phyloP scores from a whole-genome alignment of 257 asterid genomes.

The Solanum pennellii region DNA sequence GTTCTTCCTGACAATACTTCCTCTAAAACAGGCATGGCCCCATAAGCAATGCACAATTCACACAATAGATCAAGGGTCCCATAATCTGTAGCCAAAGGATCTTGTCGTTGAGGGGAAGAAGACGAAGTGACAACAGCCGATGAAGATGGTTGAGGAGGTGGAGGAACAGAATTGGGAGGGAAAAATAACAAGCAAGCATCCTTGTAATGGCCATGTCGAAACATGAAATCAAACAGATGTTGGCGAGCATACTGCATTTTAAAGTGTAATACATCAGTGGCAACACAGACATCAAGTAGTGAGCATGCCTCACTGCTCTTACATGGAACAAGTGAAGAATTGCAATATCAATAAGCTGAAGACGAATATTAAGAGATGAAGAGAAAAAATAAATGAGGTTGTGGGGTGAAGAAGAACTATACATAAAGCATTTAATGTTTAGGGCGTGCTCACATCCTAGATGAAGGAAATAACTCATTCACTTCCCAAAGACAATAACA shows the following conservation, averaged over 20 bases:
- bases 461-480: not conserved
- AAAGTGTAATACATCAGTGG: not conserved
- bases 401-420: not conserved
- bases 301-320: not conserved
- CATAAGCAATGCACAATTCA: constrained; percentile 77
- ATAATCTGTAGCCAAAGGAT: constrained; percentile 76
- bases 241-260: constrained; percentile 83
- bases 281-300: not conserved
- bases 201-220: constrained; percentile 79
- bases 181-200: constrained; percentile 86
- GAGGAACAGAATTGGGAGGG: constrained; percentile 68
- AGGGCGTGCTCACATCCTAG: not conserved
- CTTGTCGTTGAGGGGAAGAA: constrained; percentile 87
- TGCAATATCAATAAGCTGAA: not conserved
- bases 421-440: not conserved
- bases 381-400: not conserved
- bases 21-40: constrained; percentile 78
- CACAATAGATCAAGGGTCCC: constrained; percentile 89
- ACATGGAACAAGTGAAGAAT: not conserved
- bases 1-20: constrained; percentile 68
- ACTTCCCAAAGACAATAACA: not conserved
- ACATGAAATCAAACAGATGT: constrained; percentile 84
- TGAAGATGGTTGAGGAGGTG: constrained; percentile 53
- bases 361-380: not conserved
- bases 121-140: constrained; percentile 52